phyloP scores from a whole-genome alignment of 495 filamentous ascomycete genomes.

The Talaromyces wortmannii region DNA sequence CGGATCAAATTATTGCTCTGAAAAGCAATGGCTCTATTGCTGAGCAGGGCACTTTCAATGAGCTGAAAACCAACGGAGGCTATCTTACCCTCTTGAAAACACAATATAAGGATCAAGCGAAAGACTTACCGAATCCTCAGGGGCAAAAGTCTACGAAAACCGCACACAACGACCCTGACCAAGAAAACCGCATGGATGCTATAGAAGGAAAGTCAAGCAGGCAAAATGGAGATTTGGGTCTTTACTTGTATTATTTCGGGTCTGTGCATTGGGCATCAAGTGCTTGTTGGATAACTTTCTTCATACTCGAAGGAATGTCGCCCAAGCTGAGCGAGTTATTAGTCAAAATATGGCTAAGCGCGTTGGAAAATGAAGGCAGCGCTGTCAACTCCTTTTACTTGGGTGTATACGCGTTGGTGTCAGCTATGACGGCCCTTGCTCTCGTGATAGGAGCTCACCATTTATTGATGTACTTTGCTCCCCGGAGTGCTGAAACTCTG shows the following conservation, averaged over 20 bases:
- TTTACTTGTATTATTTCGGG: slow-evolving; percentile 54
- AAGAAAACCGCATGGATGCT: background rate
- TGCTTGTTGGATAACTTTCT: background rate
- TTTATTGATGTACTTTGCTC: slow-evolving; percentile 1
- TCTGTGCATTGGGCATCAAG: slow-evolving; percentile 1
- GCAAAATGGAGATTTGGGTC: slow-evolving; percentile 42
- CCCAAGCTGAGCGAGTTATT: background rate
- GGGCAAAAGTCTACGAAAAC: background rate
- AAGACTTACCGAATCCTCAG: background rate
- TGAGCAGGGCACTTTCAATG: slow-evolving; percentile 45
- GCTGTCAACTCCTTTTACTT: slow-evolving; percentile 40
- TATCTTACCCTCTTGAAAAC: slow-evolving; percentile 27
- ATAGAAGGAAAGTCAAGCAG: slow-evolving; percentile 20
- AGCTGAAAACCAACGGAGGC: slow-evolving; percentile 34
- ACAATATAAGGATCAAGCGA: background rate
- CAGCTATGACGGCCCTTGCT: slow-evolving; percentile 31
- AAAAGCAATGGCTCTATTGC: slow-evolving; percentile 30
- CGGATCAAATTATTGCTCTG: slow-evolving; percentile 47
- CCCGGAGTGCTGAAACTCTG: background rate
- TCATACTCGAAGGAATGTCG: background rate
- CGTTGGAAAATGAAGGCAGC: background rate
- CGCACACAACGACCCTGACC: background rate
- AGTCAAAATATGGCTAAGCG: background rate
- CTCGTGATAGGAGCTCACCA: slow-evolving; percentile 26
- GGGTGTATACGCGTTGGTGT: slow-evolving; percentile 50